Conservation (phyloP, 331 rosid genomes). For the Malus hybrid region DNA sequence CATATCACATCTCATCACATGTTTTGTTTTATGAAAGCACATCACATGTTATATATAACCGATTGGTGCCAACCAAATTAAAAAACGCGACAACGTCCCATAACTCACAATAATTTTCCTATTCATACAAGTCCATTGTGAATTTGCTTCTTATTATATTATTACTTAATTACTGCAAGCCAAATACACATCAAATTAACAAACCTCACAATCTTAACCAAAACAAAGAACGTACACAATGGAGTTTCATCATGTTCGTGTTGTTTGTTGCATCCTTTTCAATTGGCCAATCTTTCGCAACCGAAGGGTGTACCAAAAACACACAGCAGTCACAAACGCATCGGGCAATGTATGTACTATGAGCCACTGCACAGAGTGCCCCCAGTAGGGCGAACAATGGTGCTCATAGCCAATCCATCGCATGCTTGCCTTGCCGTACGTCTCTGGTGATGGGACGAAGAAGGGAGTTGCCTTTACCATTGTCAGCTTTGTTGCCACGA, state of each 20-base stretch:
- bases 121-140: too few relatives aligned
- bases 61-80: too few relatives aligned
- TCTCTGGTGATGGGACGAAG: constrained; percentile 17
- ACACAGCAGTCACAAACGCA: not conserved
- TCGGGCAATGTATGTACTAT: constrained; percentile 7
- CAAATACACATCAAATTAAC: too few relatives aligned
- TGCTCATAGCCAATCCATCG: constrained; percentile 20
- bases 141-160: too few relatives aligned
- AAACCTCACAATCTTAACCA: not conserved
- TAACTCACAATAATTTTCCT: too few relatives aligned
- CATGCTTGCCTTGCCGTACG: constrained; percentile 20
- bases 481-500: constrained; percentile 26
- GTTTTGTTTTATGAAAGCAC: too few relatives aligned
- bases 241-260: not conserved
- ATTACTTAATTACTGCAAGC: too few relatives aligned
- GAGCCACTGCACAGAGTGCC: constrained; percentile 18
- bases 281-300: constrained; percentile 9
- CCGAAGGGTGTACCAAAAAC: not conserved
- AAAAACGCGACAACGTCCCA: too few relatives aligned
- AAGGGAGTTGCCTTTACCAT: constrained; percentile 2
- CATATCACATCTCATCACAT: too few relatives aligned
- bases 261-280: not conserved
- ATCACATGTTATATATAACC: too few relatives aligned
- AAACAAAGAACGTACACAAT: not conserved
- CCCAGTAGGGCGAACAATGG: constrained; percentile 18